Evolutionary conservation across 306 rosid genomes (phyloP), one percentile per base, ranked within the genome.

Genomic region (Glycine soja): DNA sequence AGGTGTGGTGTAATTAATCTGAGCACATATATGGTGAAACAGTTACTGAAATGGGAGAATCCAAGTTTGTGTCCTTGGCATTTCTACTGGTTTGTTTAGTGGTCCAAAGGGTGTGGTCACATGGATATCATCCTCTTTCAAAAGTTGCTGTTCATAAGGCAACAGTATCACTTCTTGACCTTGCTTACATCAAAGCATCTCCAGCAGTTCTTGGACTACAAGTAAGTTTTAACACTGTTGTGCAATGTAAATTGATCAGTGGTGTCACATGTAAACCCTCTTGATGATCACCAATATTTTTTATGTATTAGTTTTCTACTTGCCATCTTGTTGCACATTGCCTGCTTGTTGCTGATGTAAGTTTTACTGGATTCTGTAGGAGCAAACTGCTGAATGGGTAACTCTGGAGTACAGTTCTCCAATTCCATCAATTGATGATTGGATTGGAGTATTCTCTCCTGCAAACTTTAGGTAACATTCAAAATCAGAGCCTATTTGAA

Each of bases 391-490:
- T 45, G 97, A 90, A 77, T 91, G 95, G 97, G 81, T 92, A n/a
- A 81, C 67, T 1, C 16, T 92, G 59, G 87, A 89, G 75, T 92
- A 81, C 78, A 80, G 82, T 68, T 83, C 93, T 84, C 93, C 97
- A 63, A 54, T 85, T 46, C 97, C 97, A 48, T 89, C 97, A 77
- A n/a, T 3, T 77, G 91, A 90, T 81, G 97, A 94, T 82, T 92
- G 97, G 97, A 89, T 94, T 83, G 95, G 97, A 72, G 95, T 89
- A 59, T 94, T 92, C 84, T 94, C 98, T 75, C 97, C 98, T 8
- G 89, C 93, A 57, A 92, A 92, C 85, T 92, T 94, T 83, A 94
- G 92, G 97, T 92, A 43, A 43, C 46, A 64, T 43, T 58, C 77
- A 24, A 24, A 24, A 24, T 24, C 2, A 24, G 30, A 24, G 30